phyloP scores from a whole-genome alignment of 805 yeast species.

The Metschnikowia henanensis region DNA sequence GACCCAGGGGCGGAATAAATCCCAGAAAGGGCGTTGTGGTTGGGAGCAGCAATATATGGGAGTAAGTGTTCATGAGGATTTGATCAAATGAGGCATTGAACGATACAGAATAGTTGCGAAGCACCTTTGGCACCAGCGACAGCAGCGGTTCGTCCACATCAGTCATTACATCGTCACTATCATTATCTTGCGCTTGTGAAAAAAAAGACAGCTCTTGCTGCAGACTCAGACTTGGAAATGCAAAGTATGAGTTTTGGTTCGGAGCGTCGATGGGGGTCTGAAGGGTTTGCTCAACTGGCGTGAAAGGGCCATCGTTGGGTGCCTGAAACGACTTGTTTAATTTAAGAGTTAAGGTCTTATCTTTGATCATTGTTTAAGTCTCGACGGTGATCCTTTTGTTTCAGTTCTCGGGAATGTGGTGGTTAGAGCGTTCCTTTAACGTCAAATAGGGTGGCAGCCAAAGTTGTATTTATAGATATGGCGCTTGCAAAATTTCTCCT shows the following conservation, averaged over 20 bases:
- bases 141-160: constrained; percentile 35
- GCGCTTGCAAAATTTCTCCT: too few relatives aligned
- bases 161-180: constrained; percentile 43
- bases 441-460: too few relatives aligned
- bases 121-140: constrained; percentile 20
- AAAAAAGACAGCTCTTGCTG: constrained; percentile 23
- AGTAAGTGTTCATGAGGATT: constrained; percentile 34
- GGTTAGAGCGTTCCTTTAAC: too few relatives aligned
- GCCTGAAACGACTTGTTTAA: constrained; percentile 31
- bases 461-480: too few relatives aligned
- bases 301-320: constrained; percentile 34
- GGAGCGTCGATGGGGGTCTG: constrained; percentile 37
- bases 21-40: constrained; percentile 48
- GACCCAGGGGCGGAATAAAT: constrained; percentile 42
- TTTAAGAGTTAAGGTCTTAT: constrained; percentile 36
- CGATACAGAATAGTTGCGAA: constrained; percentile 28
- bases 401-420: too few relatives aligned
- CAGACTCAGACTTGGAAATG: constrained; percentile 8
- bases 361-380: constrained; percentile 25
- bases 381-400: too few relatives aligned
- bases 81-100: constrained; percentile 40
- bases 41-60: constrained; percentile 38
- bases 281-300: constrained; percentile 46
- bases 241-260: constrained; percentile 14
- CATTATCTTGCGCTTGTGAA: constrained; percentile 34